Evolutionary conservation across 805 yeast genomes (phyloP).

Genomic region (Cyberlindnera euphorbiiphila): DNA sequence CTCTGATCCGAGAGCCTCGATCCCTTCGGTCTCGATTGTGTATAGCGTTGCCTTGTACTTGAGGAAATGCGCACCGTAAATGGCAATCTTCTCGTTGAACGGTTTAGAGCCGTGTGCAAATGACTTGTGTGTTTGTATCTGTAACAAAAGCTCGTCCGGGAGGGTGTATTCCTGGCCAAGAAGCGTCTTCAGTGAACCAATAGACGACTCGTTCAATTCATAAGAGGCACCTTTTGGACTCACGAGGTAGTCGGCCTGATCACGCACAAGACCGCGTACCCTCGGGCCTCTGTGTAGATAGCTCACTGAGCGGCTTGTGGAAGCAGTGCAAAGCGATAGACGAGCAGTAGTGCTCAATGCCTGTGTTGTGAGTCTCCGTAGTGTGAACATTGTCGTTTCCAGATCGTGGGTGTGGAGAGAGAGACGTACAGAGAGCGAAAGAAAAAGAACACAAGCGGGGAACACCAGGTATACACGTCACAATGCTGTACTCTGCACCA

Average conservation of each 20-base stretch:
- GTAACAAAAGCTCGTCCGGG: constrained; percentile 61
- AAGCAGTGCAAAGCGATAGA: not conserved
- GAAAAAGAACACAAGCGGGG: too few relatives aligned
- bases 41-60: constrained; percentile 37
- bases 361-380: constrained; percentile 15
- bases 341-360: not conserved
- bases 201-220: constrained; percentile 46
- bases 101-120: constrained; percentile 91
- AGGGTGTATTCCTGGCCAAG: constrained; percentile 49
- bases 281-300: constrained; percentile 45
- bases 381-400: constrained; percentile 17
- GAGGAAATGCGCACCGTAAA: constrained; percentile 64
- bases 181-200: constrained; percentile 46
- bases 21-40: constrained; percentile 24
- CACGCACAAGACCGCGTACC: constrained; percentile 68
- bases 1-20: constrained; percentile 58
- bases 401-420: too few relatives aligned
- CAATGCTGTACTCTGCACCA: too few relatives aligned
- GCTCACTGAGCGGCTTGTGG: constrained; percentile 30
- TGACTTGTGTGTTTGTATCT: constrained; percentile 88
- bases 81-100: constrained; percentile 78
- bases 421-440: too few relatives aligned
- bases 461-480: too few relatives aligned
- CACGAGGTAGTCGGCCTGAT: constrained; percentile 54
- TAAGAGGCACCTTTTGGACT: constrained; percentile 51